Evolutionary conservation across 1,139 yeast species (phyloP), one percentile per base, ranked within the genome.

Genomic region (Suhomyces bokatorum): DNA sequence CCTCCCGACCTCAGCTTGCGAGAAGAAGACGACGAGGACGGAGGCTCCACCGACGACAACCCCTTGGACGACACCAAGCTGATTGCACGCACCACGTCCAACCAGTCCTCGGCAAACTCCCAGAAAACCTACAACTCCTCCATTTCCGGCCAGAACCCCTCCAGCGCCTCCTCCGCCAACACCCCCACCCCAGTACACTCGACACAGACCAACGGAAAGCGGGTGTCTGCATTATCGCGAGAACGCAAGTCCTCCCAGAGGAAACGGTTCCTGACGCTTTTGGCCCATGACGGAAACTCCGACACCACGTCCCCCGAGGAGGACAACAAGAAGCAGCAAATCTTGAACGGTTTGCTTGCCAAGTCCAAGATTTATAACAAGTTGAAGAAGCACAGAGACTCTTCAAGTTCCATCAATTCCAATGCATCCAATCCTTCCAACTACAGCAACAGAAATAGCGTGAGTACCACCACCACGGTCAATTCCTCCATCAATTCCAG

Each of bases 331-430:
- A 60, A 56, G 41, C 63, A 57, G 46, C 67, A 61, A 43, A 56
- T 62, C 0, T 47, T 68, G 11, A 69, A 67, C 49, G 55, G 60
- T n/a, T 49, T 73, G 12, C 59, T 72, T 20, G 60, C 70, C 13
- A 73, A 73, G 47, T 66, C 75, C 6, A 61, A 62, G 48, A 54
- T 73, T 26, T 73, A 73, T 51, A 67, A 64, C 50, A 64, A 69
- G 46, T 55, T 73, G 24, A 72, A 66, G 50, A 71, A 69, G 48
- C 60, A 68, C 46, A 60, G 78, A 12, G 77, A 72, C 41, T 72
- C 69, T 64, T 55, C 64, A 2, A 56, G 68, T 20, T 67, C 73
- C 2, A 46, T 61, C 36, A 57, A 56, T 33, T 70, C 74, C 32
- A 57, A 52, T 11, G 42, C 54, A 5, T 64, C 72, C 13, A 48